phyloP scores from a whole-genome alignment of 1,284 basidiomycete species.

The Vanrija sp. region DNA sequence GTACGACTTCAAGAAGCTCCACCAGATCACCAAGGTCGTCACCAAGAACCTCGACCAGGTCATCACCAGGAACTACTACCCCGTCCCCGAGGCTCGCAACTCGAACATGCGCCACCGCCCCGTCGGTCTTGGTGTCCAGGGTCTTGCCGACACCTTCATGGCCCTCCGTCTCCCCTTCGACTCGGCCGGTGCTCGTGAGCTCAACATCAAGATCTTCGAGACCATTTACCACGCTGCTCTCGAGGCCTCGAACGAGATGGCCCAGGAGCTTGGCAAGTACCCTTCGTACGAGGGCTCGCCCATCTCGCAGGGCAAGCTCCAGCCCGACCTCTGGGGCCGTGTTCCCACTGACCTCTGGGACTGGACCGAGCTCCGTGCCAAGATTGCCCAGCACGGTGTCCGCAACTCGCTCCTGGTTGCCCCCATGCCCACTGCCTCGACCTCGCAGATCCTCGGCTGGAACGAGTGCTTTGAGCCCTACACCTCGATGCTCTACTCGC shows the following conservation, averaged over 20 bases:
- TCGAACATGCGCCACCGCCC: conserved; percentile 97
- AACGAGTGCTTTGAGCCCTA: conserved; percentile 74
- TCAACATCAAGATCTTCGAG: conserved; percentile 97
- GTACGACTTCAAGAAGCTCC: conserved; percentile 93
- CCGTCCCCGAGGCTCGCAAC: conserved; percentile 80
- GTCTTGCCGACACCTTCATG: conserved; percentile 98
- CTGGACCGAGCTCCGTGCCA: conserved; percentile 82
- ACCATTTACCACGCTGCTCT: conserved; percentile 97
- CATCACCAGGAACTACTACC: conserved; percentile 61
- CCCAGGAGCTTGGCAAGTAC: conserved; percentile 76
- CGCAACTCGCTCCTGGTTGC: conserved; percentile 92
- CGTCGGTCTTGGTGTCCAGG: conserved; percentile 96
- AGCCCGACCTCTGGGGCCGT: conserved; percentile 94
- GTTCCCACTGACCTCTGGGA: conserved; percentile 94
- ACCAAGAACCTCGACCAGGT: conserved; percentile 79
- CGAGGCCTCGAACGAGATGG: conserved; percentile 88
- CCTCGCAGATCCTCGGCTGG: conserved; percentile 96
- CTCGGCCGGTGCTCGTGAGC: conserved; percentile 75
- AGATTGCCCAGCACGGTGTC: conserved; percentile 80
- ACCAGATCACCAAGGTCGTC: conserved; percentile 90
- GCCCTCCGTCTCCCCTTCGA: conserved; percentile 94
- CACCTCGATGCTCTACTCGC: conserved; percentile 92
- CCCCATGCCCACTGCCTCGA: conserved; percentile 98
- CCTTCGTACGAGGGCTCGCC: conserved; percentile 91
- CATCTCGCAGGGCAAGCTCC: conserved; percentile 79